Conservation (phyloP, 202 grass and related monocot genomes). For the Musa balbisiana region DNA sequence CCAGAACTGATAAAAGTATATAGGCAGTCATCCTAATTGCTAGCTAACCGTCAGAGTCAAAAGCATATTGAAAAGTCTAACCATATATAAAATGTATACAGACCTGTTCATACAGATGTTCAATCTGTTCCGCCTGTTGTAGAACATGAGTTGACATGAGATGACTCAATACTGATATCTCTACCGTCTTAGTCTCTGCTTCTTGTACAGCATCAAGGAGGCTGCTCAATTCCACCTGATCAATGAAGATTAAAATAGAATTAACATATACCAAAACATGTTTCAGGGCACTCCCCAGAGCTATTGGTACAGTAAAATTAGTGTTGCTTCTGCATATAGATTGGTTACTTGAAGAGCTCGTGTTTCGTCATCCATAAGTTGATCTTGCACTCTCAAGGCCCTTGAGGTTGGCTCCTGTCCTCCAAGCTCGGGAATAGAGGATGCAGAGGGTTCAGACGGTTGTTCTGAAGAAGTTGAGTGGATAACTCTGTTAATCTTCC, state of each 20-base stretch:
- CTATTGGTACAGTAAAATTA: constrained; percentile 19
- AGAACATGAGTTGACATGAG: constrained; percentile 93
- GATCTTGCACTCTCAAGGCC: constrained; percentile 67
- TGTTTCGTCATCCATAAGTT: constrained; percentile 90
- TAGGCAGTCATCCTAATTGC: not conserved
- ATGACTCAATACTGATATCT: constrained; percentile 94
- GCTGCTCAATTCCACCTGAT: constrained; percentile 66
- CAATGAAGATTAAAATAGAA: not conserved
- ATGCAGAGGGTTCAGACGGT: constrained; percentile 35
- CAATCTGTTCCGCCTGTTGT: constrained; percentile 85
- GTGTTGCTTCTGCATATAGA: constrained; percentile 6
- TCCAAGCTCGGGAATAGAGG: constrained; percentile 41
- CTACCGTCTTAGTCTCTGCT: constrained; percentile 95
- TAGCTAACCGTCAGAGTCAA: not conserved
- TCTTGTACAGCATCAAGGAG: constrained; percentile 84
- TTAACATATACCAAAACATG: not conserved
- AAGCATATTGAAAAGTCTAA: not conserved
- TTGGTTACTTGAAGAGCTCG: constrained; percentile 52
- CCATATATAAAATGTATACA: not conserved
- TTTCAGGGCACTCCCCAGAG: not conserved
- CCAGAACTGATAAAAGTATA: not conserved
- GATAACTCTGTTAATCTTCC: constrained; percentile 52
- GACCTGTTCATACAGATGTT: constrained; percentile 90
- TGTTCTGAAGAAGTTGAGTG: constrained; percentile 31
- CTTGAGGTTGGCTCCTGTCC: constrained; percentile 48